Percentiles rank a stretch among this genome's conserved stretches.
These are phyloP conservation scores for Sugiyamaella japonica DNA, from an alignment of 1,139 yeast species.

Conservation along the genomic window DNA sequence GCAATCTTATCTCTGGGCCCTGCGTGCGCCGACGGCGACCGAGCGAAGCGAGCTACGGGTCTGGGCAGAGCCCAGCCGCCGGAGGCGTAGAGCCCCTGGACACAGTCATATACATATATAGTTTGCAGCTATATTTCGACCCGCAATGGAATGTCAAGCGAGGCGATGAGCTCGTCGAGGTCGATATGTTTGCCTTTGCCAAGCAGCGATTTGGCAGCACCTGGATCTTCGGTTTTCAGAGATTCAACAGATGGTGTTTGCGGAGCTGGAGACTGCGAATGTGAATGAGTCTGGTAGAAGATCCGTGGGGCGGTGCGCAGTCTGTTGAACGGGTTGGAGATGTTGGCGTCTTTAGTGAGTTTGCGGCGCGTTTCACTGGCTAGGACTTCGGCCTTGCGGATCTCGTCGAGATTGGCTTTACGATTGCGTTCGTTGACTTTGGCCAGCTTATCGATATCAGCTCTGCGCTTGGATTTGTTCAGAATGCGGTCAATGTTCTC, in stretches of 20 bases:
- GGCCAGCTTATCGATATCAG: slow-evolving; percentile 48
- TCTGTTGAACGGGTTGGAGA: slow-evolving; percentile 85
- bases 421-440: slow-evolving; percentile 80
- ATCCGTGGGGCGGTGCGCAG: slow-evolving; percentile 83
- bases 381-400: slow-evolving; percentile 76
- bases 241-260: slow-evolving; percentile 36
- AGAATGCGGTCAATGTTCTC: slow-evolving; percentile 41
- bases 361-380: slow-evolving; percentile 59
- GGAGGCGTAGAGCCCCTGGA: no score
- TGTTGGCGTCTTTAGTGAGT: slow-evolving; percentile 45
- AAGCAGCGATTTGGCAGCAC: slow-evolving; percentile 39
- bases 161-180: slow-evolving; percentile 50
- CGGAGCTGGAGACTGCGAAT: slow-evolving; percentile 38
- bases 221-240: slow-evolving; percentile 26
- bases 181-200: slow-evolving; percentile 30
- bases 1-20: no score
- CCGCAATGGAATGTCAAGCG: slow-evolving; percentile 48
- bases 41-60: neutral
- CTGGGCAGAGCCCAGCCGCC: slow-evolving; percentile 3
- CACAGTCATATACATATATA: neutral
- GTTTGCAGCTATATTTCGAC: slow-evolving; percentile 37
- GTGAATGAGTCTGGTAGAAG: slow-evolving; percentile 54
- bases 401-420: slow-evolving; percentile 70
- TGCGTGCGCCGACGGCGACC: neutral
- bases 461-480: slow-evolving; percentile 25